Conservation (phyloP, 2,329 filamentous ascomycete genomes). For the Colletotrichum lentis region DNA sequence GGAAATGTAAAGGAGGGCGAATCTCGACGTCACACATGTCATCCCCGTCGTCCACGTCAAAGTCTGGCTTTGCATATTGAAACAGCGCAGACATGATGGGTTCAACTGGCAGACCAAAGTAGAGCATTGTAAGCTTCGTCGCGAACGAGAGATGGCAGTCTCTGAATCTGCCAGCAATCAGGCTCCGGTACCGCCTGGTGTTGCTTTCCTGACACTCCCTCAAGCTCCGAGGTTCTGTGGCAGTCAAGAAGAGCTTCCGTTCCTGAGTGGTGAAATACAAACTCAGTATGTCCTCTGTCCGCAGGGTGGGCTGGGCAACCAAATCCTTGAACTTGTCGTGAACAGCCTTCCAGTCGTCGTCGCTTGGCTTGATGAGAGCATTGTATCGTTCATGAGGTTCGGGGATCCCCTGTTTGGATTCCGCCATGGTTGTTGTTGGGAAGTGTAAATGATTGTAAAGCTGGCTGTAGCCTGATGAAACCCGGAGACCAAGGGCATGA, state of each 20-base stretch:
- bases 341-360: conserved; percentile 42
- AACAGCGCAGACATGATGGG: conserved; percentile 45
- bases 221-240: conserved; percentile 42
- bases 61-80: conserved; percentile 41
- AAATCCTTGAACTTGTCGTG: conserved; percentile 45
- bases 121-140: conserved; percentile 57
- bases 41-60: conserved; percentile 38
- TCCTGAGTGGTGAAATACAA: conserved; percentile 49
- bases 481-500: neutral
- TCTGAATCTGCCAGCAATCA: conserved; percentile 47
- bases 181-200: conserved; percentile 43
- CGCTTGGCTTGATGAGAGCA: conserved; percentile 41
- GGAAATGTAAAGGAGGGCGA: conserved; percentile 46
- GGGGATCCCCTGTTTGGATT: neutral
- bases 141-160: conserved; percentile 44
- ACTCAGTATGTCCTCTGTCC: conserved; percentile 47
- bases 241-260: conserved; percentile 45
- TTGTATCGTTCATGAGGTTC: conserved; percentile 38
- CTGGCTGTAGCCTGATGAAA: neutral
- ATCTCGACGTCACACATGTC: conserved; percentile 39
- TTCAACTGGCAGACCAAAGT: conserved; percentile 57
- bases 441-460: neutral
- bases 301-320: conserved; percentile 40
- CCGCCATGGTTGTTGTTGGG: conserved; percentile 10
- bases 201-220: conserved; percentile 46